Base-by-base conservation (phyloP, 345 rosid genomes). In the Gossypium herbaceum region DNA sequence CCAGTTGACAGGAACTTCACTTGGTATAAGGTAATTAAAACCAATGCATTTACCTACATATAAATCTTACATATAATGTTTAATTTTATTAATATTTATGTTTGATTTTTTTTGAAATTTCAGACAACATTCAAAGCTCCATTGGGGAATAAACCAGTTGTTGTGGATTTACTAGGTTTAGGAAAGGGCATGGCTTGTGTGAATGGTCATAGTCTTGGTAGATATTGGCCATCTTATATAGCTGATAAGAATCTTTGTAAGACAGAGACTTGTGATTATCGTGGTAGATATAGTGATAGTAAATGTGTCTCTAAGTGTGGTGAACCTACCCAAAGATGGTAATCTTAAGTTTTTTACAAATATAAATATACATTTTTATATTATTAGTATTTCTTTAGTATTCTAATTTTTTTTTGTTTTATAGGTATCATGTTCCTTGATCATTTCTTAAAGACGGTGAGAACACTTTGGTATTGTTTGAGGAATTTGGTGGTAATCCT, bases 401-500 rank as follows among this genome's bases (percentile, higher is more conserved):
- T 2, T 34, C 7, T 41, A 1, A n/a, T 41, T 19, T 43, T 24
- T 22, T 58, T 12, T 17, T 29, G 22, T 71, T 74, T 50, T 8
- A 1, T 3, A 83, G 91, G 86, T 90, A 87, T 47, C 93, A 87
- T 71, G 75, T 86, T 47, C 92, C 88, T 4, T 80, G 89, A 11
- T 83, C 89, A 8, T 78, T 84, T 77, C 48, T 90, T 12, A 72
- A 78, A 12, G 55, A 70, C 0, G 78, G 79, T 0, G 85, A 70
- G 9, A 92, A 90, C 71, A 76, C 77, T 0, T 43, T 89, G 24
- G 88, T 87, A 19, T 71, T 90, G 62, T 86, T 89, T 12, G 94
- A 89, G 80, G 95, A 90, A 72, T 75, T 84, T 0, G 94, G 90
- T 2, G 97, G 91, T 16, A 82, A 79, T 29, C 89, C 89, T 17